Evolutionary conservation across 1,139 yeast species (phyloP).

Genomic region (Hansenula lynferdii): DNA sequence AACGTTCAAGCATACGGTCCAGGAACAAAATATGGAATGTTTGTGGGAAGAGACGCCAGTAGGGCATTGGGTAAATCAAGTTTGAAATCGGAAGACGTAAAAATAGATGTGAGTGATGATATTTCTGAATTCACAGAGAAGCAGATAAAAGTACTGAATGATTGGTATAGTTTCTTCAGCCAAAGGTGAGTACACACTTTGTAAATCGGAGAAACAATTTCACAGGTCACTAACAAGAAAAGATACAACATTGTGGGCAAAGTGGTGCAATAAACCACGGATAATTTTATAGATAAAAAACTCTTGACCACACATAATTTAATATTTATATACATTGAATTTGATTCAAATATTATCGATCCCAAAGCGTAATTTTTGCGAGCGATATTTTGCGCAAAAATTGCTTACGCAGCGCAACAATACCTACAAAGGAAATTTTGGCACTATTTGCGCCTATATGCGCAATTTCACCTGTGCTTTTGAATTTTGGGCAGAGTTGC

Average conservation of each 20-base stretch:
- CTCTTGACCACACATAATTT: too few relatives aligned
- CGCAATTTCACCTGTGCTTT: too few relatives aligned
- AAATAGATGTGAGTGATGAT: slow-evolving; percentile 38
- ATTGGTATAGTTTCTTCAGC: slow-evolving; percentile 53
- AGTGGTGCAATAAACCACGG: slow-evolving; percentile 17
- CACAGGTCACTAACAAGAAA: neutral
- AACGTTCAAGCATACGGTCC: slow-evolving; percentile 70
- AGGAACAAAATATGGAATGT: slow-evolving; percentile 64
- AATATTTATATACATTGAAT: too few relatives aligned
- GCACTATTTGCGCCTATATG: too few relatives aligned
- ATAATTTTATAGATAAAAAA: too few relatives aligned
- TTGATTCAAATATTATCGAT: too few relatives aligned
- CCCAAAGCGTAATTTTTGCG: too few relatives aligned
- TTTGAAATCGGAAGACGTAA: slow-evolving; percentile 42
- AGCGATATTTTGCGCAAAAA: too few relatives aligned
- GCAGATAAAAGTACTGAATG: slow-evolving; percentile 45
- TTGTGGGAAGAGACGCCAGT: slow-evolving; percentile 77
- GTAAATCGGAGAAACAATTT: neutral
- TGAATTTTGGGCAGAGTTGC: too few relatives aligned
- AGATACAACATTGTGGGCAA: slow-evolving; percentile 36
- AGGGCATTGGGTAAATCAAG: slow-evolving; percentile 61
- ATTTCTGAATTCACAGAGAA: slow-evolving; percentile 43
- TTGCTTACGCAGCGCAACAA: too few relatives aligned
- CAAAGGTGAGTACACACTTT: slow-evolving; percentile 34
- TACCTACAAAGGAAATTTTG: too few relatives aligned